Evolutionary conservation across 306 rosid species (phyloP), one percentile per base, ranked within the genome.

Genomic region (Casuarina cunninghamiana): DNA sequence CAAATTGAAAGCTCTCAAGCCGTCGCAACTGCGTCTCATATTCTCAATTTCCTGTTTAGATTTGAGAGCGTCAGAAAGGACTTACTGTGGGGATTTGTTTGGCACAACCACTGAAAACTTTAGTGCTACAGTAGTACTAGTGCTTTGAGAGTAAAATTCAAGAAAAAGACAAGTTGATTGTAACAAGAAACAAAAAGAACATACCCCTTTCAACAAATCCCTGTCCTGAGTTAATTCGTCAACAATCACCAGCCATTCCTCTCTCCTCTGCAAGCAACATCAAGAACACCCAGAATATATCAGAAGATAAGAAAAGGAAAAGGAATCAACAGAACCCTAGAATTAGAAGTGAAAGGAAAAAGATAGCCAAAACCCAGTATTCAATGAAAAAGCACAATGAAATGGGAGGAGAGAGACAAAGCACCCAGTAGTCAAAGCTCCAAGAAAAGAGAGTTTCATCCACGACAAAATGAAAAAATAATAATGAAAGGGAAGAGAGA

Each of bases 1-100:
- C 68, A 54, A 71, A 83, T 88, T 89, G 35, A 32, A 58, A 21
- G 83, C 70, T 38, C 74, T 70, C 57, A 86, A 51, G 19, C 70
- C 57, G 5, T 74, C 77, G 16, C 39, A 57, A 53, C 78, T 45
- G 49, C 67, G 43, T 55, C 78, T 69, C 67, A 84, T 90, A 50
- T 73, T 83, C 62, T 84, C 75, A 11, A 89, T 0, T 65, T 91
- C 90, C 93, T 93, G 87, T 44, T 61, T 70, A 12, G 32, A 26
- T 39, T 65, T 53, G 12, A 21, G 26, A 41, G 10, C 5, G 62
- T 66, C n/a, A 8, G 53, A 16, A 10, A 61, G 57, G 19, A 48
- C 38, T 6, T 5, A 58, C 50, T 41, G 12, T 11, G n/a, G 53
- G 45, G 15, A 2, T n/a, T 79, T 79, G 57, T 53, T 63, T 75